Evolutionary conservation across 176 grass and related monocot genomes (phyloP).

Genomic region (Thalia dealbata): DNA sequence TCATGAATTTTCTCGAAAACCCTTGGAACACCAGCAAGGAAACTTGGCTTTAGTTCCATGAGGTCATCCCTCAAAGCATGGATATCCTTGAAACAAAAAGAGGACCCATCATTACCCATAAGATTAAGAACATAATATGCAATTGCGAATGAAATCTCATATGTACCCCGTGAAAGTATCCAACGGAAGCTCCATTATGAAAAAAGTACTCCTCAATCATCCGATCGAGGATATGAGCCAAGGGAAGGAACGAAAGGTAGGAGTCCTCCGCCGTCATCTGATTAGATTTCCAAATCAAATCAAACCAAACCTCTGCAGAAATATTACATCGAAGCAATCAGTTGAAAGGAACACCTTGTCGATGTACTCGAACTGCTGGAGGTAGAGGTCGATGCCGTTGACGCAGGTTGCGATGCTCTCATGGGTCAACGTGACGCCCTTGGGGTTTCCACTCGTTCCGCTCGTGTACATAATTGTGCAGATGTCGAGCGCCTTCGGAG

Average conservation of each 20-base stretch:
- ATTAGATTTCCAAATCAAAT: not conserved
- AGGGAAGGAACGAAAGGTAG: slow-evolving; percentile 94
- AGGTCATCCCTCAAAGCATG: slow-evolving; percentile 86
- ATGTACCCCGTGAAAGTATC: slow-evolving; percentile 85
- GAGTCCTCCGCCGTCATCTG: slow-evolving; percentile 96
- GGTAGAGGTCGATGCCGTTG: slow-evolving; percentile 57
- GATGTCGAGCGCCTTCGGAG: slow-evolving; percentile 54
- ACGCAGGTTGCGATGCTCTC: slow-evolving; percentile 59
- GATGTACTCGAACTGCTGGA: slow-evolving; percentile 57
- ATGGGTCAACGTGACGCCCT: slow-evolving; percentile 88
- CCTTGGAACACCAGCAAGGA: slow-evolving; percentile 89
- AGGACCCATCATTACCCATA: slow-evolving; percentile 6
- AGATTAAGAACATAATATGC: not conserved
- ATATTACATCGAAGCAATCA: too few relatives aligned
- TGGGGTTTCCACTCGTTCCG: slow-evolving; percentile 85
- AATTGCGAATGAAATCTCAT: too few relatives aligned
- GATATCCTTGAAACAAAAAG: slow-evolving; percentile 39
- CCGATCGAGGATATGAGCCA: slow-evolving; percentile 94
- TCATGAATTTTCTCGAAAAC: slow-evolving; percentile 93
- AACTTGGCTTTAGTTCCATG: slow-evolving; percentile 81
- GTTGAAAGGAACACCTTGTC: too few relatives aligned
- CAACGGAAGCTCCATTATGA: slow-evolving; percentile 89
- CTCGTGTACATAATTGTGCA: slow-evolving; percentile 99
- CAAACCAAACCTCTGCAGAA: not conserved
- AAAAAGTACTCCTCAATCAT: slow-evolving; percentile 97